A percentile compares a stretch with the other conserved stretches of the same genome.
Conservation (phyloP, 2,329 filamentous ascomycete species). For the Curvularia eragrostidis region DNA sequence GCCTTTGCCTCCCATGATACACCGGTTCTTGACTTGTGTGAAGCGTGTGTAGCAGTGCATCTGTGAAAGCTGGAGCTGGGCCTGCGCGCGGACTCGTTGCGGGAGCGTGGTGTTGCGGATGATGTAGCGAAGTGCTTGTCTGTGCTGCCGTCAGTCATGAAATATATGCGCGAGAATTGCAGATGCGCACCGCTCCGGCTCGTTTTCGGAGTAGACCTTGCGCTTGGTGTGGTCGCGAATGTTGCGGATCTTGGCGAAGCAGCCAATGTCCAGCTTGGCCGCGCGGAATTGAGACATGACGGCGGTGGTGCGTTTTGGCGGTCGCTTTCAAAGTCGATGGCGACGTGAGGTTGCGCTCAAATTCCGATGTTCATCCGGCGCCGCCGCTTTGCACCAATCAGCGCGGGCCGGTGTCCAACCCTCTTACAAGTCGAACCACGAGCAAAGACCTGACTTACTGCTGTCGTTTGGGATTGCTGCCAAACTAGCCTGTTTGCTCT, state of each 20-base stretch:
- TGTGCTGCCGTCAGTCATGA: constrained; percentile 47
- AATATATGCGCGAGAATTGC: constrained; percentile 9
- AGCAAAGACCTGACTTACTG: not conserved
- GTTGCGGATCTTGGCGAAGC: constrained; percentile 83
- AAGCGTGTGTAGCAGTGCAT: constrained; percentile 96
- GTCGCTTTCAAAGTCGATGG: constrained; percentile 5
- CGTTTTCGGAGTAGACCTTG: constrained; percentile 84
- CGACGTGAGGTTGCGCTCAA: constrained; percentile 16
- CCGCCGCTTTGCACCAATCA: constrained; percentile 19
- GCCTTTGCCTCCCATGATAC: constrained; percentile 87
- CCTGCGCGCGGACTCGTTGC: constrained; percentile 81
- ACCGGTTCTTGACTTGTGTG: constrained; percentile 93
- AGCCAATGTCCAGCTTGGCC: constrained; percentile 87
- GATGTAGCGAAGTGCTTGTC: constrained; percentile 83
- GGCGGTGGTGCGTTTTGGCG: constrained; percentile 24
- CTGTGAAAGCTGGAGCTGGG: constrained; percentile 88
- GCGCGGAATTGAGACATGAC: constrained; percentile 76
- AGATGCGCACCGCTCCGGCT: constrained; percentile 78
- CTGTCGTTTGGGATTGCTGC: not conserved
- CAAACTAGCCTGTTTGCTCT: not conserved
- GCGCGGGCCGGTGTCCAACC: constrained; percentile 4
- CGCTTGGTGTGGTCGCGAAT: constrained; percentile 97
- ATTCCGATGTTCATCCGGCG: constrained; percentile 21
- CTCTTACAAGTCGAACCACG: not conserved
- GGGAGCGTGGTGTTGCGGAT: constrained; percentile 91